Conservation (phyloP, 805 yeast species). For the Candida schatavii region DNA sequence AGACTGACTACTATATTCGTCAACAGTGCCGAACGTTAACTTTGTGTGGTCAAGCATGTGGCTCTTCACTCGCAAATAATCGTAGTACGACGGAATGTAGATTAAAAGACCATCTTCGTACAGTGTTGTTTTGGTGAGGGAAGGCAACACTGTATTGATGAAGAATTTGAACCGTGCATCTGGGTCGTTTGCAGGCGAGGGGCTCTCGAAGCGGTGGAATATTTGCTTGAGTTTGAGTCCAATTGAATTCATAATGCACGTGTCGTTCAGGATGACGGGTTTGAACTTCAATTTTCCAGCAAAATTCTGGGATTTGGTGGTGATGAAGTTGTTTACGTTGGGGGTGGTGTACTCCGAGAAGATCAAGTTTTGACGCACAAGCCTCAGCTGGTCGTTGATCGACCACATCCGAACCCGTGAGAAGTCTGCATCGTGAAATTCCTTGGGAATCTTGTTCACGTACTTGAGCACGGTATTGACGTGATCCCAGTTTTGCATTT, state of each 20-base stretch:
- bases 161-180: constrained; percentile 82
- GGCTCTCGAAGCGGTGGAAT: constrained; percentile 64
- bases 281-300: constrained; percentile 61
- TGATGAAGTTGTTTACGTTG: constrained; percentile 62
- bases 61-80: constrained; percentile 75
- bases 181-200: constrained; percentile 61
- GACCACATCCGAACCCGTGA: constrained; percentile 91
- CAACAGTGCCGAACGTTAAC: constrained; percentile 63
- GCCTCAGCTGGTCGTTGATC: constrained; percentile 73
- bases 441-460: constrained; percentile 73
- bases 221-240: constrained; percentile 67
- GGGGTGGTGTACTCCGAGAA: constrained; percentile 81
- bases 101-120: constrained; percentile 74
- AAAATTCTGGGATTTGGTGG: constrained; percentile 49
- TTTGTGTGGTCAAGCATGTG: constrained; percentile 63
- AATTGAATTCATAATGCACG: constrained; percentile 58
- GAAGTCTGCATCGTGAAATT: constrained; percentile 80
- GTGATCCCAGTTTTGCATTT: constrained; percentile 93
- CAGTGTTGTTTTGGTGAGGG: constrained; percentile 57
- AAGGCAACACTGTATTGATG: constrained; percentile 69
- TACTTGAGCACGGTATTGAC: constrained; percentile 61
- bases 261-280: constrained; percentile 38
- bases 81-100: constrained; percentile 83
- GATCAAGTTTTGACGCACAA: constrained; percentile 73
- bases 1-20: constrained; percentile 79